A percentile compares a stretch with the other conserved stretches of the same genome.
Conservation (phyloP, 768 basidiomycete species). For the Serendipita sp. region DNA sequence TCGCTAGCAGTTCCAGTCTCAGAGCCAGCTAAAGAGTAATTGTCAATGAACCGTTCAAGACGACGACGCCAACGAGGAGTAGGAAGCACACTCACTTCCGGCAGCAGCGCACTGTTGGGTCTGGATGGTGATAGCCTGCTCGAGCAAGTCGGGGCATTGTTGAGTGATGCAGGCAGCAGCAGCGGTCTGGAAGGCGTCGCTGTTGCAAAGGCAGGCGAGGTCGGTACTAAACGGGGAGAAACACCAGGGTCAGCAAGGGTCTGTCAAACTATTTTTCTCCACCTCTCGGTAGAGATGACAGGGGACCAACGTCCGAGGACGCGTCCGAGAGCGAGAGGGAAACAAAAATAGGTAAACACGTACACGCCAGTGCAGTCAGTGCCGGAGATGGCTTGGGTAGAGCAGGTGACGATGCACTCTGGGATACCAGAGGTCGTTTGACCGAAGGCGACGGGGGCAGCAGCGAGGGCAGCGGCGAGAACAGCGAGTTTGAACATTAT, state of each 20-base stretch:
- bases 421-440: neutral
- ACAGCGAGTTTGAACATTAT: conserved; percentile 3
- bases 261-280: too few relatives aligned
- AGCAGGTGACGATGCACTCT: conserved; percentile 2
- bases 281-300: too few relatives aligned
- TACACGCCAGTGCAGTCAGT: conserved; percentile 3
- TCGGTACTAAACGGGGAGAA: conserved; percentile 20
- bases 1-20: neutral
- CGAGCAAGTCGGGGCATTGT: conserved; percentile 21
- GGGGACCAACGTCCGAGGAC: too few relatives aligned
- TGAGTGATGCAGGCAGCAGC: conserved; percentile 20
- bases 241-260: too few relatives aligned
- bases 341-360: neutral
- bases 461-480: conserved; percentile 4
- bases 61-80: neutral
- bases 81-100: neutral
- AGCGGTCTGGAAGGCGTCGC: conserved; percentile 21
- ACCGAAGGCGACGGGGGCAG: conserved; percentile 2
- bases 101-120: conserved; percentile 18
- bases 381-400: neutral
- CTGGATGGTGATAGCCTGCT: conserved; percentile 19
- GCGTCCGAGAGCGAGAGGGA: neutral
- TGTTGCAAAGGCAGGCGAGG: conserved; percentile 25
- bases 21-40: neutral
- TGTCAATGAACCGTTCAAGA: too few relatives aligned